Base-by-base conservation (phyloP, 2,329 filamentous ascomycete genomes). In the Trichoderma pleuroti region DNA sequence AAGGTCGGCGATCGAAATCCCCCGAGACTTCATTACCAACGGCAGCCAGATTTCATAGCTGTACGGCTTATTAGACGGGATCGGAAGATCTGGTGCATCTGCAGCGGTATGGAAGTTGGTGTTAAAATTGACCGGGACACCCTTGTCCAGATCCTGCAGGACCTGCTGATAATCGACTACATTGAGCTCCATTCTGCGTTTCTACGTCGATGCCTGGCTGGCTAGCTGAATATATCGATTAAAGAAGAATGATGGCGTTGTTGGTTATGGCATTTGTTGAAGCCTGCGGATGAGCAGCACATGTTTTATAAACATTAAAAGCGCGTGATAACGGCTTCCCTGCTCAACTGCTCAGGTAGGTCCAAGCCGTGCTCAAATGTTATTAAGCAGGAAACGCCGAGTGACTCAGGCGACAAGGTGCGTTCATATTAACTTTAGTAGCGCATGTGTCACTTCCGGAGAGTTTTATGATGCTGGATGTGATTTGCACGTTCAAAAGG, bases 41-140 rank as follows among this genome's bases (percentile, higher is more conserved):
- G 79, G 76, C 2, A 83, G 78, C 83, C 82, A 85, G 71, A 80
- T 76, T n/a, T 75, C 73, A 73, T 82, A 84, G n/a, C 74, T 77
- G 68, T 80, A 82, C 0, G 83, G 79, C 3, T 63, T 69, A 42
- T 82, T 76, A 12, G 76, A 74, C 1, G 80, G 80, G 9, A 70
- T 72, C 4, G 72, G 62, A 28, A 79, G 73, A 30, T 76, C 70
- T 6, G 78, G 77, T 2, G 76, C 76, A 62, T 80, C 79, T 26
- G 74, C 72, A n/a, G 67, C 72, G 5, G 76, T 77, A 72, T 82
- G 80, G 72, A 78, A 81, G 60, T 74, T 76, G 32, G 79, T 81
- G 73, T 83, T 82, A 76, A 80, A 82, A 14, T 74, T 68, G 18
- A 62, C 68, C 10, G 72, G 65, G n/a, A 34, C 46, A 24, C 70